Evolutionary conservation across 306 rosid genomes (phyloP), one percentile per base, ranked within the genome.

Genomic region (Cucurbita argyrosperma): DNA sequence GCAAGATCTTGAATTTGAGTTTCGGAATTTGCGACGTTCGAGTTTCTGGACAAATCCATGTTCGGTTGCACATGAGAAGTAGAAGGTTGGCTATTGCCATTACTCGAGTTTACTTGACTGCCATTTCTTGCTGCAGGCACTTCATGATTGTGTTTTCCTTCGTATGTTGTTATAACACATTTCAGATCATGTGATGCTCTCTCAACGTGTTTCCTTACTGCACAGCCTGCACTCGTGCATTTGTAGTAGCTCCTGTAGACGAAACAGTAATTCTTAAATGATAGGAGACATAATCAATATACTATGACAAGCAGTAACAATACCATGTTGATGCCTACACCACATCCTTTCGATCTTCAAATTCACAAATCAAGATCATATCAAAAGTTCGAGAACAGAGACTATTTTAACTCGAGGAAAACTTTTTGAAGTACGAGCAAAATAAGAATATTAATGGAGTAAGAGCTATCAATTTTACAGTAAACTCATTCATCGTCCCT

Each of bases 161-260:
- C 98, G 9, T 92, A 92, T 38, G 98, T 84, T 59, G 93, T 90
- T 15, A 92, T 43, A 4, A 92, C 88, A 79, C 21, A 87, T 82
- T 90, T 90, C 71, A 90, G 78, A 81, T 88, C 69, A 77, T 88
- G 88, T 7, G 98, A 87, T 78, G 98, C 96, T 77, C 98, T 85
- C 82, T 92, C 98, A 74, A 90, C 96, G 56, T 92, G 98, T 79
- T 92, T 92, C 88, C 93, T 82, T 15, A 92, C 98, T 14, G 26
- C 10, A 84, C 98, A 92, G 42, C 96, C 96, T 21, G 87, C 90
- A 80, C 91, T 88, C 1, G 98, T 90, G 83, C 98, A 92, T 82
- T 92, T 92, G 84, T 92, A 92, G 88, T 92, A 92, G 87, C 98
- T 92, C 96, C 98, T 90, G 62, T 15, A 66, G 71, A 35, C 15